phyloP scores from a whole-genome alignment of 345 rosid genomes.

The Euphorbia peplus region DNA sequence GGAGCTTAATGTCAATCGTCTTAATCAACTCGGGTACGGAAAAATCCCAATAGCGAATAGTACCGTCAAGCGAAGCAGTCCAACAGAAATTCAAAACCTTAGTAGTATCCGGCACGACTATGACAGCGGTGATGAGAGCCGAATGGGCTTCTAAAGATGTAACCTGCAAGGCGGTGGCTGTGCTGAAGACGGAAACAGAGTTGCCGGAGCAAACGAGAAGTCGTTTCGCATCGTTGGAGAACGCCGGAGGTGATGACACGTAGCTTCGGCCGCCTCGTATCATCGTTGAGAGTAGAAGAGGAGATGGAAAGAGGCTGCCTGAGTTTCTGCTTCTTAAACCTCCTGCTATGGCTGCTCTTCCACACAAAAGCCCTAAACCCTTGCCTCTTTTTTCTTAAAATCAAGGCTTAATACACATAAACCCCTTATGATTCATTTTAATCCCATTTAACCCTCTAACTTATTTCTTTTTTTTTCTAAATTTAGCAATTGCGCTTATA shows the following conservation, averaged over 20 bases:
- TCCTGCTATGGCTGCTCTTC: neutral
- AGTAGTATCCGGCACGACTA: conserved; percentile 64
- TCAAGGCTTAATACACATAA: neutral
- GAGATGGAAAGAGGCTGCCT: neutral
- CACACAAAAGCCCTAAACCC: neutral
- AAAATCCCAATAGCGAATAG: conserved; percentile 88
- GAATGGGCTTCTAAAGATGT: conserved; percentile 77
- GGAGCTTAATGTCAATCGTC: conserved; percentile 52
- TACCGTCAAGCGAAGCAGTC: conserved; percentile 95
- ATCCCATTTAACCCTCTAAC: too few species aligned
- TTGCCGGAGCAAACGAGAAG: conserved; percentile 76
- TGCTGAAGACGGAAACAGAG: conserved; percentile 76
- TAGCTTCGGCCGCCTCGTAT: conserved; percentile 79
- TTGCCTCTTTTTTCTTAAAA: neutral
- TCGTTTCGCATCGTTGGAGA: conserved; percentile 89
- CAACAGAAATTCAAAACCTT: conserved; percentile 69
- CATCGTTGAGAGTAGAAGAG: conserved; percentile 30
- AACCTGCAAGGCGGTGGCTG: conserved; percentile 81
- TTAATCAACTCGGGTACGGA: conserved; percentile 68
- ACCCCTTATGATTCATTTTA: too few species aligned
- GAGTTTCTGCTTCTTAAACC: neutral
- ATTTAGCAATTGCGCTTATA: neutral
- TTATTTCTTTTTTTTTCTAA: too few species aligned
- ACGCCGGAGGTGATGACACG: conserved; percentile 67
- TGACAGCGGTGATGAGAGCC: conserved; percentile 65